Percentiles rank a stretch among this genome's conserved stretches.
These are phyloP conservation scores for Scalesia atractyloides DNA, from an alignment of 129 eudicot species.

Conservation along the genomic window DNA sequence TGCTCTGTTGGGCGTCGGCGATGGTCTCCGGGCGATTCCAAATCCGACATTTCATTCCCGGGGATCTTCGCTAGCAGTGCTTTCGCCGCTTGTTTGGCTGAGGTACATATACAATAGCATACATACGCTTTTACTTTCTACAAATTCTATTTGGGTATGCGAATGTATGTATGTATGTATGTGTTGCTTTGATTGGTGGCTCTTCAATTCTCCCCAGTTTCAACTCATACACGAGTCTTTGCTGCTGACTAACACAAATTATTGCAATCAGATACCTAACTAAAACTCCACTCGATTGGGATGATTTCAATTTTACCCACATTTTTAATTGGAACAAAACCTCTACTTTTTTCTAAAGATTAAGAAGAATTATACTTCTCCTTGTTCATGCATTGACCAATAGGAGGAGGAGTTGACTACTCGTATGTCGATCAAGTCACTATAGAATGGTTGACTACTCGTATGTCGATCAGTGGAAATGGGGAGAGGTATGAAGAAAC, in stretches of 20 bases:
- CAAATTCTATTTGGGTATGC: too few relatives aligned
- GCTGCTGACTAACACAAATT: too few relatives aligned
- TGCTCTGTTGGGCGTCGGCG: neutral
- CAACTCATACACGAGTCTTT: too few relatives aligned
- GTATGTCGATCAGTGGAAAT: neutral
- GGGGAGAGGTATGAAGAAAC: neutral
- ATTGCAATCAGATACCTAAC: neutral
- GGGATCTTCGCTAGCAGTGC: conserved; percentile 74
- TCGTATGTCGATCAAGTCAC: neutral
- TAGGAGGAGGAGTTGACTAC: neutral
- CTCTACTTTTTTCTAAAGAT: too few relatives aligned
- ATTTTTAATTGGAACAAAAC: neutral
- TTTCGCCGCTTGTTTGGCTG: conserved; percentile 81
- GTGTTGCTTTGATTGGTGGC: neutral
- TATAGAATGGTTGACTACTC: neutral
- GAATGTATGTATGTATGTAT: too few relatives aligned
- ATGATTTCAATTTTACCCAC: neutral
- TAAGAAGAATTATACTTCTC: neutral
- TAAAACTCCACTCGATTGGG: neutral
- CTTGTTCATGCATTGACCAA: neutral
- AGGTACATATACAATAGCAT: conserved; percentile 51
- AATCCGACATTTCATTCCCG: conserved; percentile 61
- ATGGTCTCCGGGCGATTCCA: conserved; percentile 50
- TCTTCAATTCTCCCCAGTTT: too few relatives aligned
- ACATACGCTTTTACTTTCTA: too few relatives aligned